Base-by-base conservation (phyloP, 352 stramenopile species). In the Phytophthora palmivora region DNA sequence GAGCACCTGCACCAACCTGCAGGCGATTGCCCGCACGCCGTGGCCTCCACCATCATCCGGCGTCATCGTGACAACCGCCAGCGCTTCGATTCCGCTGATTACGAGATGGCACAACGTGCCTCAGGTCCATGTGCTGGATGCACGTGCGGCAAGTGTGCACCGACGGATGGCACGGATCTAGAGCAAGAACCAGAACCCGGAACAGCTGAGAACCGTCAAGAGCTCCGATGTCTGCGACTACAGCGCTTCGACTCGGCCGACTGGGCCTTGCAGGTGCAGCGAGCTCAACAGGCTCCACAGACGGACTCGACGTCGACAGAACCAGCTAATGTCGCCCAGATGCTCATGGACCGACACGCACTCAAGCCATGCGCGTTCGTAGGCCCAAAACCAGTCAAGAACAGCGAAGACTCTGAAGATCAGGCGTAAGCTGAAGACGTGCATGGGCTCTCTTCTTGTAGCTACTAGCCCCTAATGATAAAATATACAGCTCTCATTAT, bases 231-330 rank as follows among this genome's bases (percentile, higher is more conserved):
- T 61, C 71, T 87, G 14, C 76, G 76, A 3, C 38, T 90, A 21
- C 83, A 92, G 54, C 78, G 83, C 21, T 92, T 92, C 50, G 83
- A 92, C 67, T 92, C 83, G 45, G 83, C 80, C 46, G 83, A 92
- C 34, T 92, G 80, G 80, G 76, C 70, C 11, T 67, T 90, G 69
- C 58, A 89, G 30, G 36, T 33, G 16, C 71, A 79, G 49, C 46
- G 58, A 6, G 11, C 51, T 15, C 61, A 68, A 47, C 45, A 48
- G 16, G 11, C 5, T 30, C 55, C 39, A 8, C 58, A 55, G 38
- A 55, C 51, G 11, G 55, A 63, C 8, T 24, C 18, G 12, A 19
- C 22, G 7, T 48, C 46, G 33, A 58, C 57, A 4, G 42, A 53
- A 16, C 57, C 9, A 3, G 32, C 30, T 6, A 77, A 63, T 39